A percentile compares a stretch with the other conserved stretches of the same genome.
Conservation (phyloP, 2,329 filamentous ascomycete genomes). For the Sordariomycetes sp. region DNA sequence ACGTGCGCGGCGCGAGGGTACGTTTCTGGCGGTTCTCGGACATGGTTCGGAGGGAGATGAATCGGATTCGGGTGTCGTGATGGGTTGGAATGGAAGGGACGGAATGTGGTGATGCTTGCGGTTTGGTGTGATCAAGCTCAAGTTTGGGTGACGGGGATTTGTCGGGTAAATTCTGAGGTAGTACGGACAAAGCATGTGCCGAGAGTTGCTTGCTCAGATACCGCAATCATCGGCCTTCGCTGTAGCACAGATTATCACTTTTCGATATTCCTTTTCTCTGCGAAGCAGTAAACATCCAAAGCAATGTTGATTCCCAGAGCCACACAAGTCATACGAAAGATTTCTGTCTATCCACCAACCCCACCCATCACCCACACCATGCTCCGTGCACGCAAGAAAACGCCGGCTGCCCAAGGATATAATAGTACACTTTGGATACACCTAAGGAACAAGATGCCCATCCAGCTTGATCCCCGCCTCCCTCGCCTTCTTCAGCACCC, state of each 20-base stretch:
- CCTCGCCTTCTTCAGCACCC: constrained; percentile 28
- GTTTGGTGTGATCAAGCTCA: background rate
- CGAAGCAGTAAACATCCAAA: no score
- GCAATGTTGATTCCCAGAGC: no score
- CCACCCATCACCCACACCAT: no score
- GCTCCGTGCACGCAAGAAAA: background rate
- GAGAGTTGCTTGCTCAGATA: background rate
- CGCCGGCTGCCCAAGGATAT: background rate
- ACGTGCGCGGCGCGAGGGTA: constrained; percentile 22
- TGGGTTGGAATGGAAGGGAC: background rate
- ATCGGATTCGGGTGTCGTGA: background rate
- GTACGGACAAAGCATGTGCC: background rate
- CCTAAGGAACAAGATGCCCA: background rate
- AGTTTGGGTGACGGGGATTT: background rate
- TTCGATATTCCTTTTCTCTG: no score
- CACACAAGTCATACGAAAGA: no score
- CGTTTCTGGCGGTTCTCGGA: background rate
- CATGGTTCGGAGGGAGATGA: background rate
- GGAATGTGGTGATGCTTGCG: background rate
- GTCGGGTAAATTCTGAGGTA: background rate
- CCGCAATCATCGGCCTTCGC: no score
- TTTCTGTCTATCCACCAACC: no score
- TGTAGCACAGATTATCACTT: no score
- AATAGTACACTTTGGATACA: background rate
- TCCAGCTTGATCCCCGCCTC: constrained; percentile 1